These are phyloP conservation scores for Penicillium arizonense DNA, from an alignment of 495 filamentous ascomycete species.

Conservation along the genomic window DNA sequence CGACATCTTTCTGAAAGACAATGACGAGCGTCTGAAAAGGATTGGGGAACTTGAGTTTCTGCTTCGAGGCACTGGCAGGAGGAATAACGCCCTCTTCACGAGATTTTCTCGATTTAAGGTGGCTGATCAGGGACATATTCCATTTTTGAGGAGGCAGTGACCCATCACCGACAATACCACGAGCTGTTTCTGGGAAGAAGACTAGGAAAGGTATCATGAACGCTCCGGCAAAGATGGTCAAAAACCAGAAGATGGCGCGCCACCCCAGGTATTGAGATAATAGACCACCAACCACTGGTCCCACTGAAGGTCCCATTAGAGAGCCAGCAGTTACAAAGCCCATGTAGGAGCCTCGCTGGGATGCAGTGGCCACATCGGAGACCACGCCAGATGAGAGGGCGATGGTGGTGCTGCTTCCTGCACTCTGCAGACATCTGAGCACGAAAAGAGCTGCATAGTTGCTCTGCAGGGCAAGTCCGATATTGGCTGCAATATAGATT, in stretches of 20 bases:
- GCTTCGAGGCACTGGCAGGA: slow-evolving; percentile 15
- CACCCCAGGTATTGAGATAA: slow-evolving; percentile 66
- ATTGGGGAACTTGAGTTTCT: slow-evolving; percentile 65
- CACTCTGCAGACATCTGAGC: slow-evolving; percentile 48
- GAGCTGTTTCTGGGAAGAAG: slow-evolving; percentile 44
- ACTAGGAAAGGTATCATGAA: slow-evolving; percentile 31
- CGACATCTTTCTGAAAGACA: slow-evolving; percentile 52
- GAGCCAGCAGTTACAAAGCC: slow-evolving; percentile 34
- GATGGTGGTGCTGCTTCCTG: slow-evolving; percentile 47
- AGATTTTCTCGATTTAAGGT: slow-evolving; percentile 25
- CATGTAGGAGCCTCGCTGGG: slow-evolving; percentile 47
- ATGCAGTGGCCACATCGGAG: slow-evolving; percentile 38
- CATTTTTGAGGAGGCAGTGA: slow-evolving; percentile 28
- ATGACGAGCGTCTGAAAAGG: slow-evolving; percentile 67
- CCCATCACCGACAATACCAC: slow-evolving; percentile 49
- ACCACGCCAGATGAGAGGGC: slow-evolving; percentile 43
- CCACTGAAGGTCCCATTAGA: slow-evolving; percentile 50
- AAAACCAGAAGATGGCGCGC: slow-evolving; percentile 74
- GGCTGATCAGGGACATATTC: slow-evolving; percentile 35
- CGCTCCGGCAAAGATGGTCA: slow-evolving; percentile 57
- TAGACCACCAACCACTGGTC: slow-evolving; percentile 65
- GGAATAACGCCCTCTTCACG: slow-evolving; percentile 15
- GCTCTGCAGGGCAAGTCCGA: slow-evolving; percentile 48
- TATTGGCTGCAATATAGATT: slow-evolving; percentile 48
- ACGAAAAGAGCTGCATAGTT: slow-evolving; percentile 48